phyloP scores from a whole-genome alignment of 306 rosid genomes.

The Clitoria ternatea region DNA sequence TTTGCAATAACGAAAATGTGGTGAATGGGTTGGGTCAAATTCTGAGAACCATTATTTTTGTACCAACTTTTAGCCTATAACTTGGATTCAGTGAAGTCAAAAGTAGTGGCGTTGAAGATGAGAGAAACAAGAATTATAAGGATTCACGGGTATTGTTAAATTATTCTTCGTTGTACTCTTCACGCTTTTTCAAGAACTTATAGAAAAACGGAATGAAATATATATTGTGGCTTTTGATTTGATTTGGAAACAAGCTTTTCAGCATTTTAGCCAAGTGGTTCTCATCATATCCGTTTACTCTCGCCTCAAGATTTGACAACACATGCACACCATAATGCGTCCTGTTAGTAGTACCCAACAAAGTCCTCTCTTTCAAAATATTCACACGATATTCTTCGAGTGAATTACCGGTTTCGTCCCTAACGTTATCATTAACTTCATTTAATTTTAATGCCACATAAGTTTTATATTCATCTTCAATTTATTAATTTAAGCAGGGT shows the following conservation, averaged over 20 bases:
- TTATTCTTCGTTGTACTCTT: background rate
- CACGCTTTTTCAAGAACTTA: conserved; percentile 13
- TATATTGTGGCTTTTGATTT: conserved; percentile 8
- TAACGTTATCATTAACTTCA: too few relatives aligned
- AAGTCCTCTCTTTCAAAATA: background rate
- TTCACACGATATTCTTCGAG: too few relatives aligned
- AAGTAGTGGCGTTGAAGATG: conserved; percentile 2
- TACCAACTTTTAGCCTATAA: conserved; percentile 12
- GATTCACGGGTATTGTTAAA: conserved; percentile 3
- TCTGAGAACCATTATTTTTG: conserved; percentile 18
- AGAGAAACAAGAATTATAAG: conserved; percentile 7
- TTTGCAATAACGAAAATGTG: background rate
- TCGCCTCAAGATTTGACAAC: conserved; percentile 10
- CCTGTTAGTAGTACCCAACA: conserved; percentile 7
- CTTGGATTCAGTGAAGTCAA: conserved; percentile 31
- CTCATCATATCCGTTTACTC: background rate
- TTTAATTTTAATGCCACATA: too few relatives aligned
- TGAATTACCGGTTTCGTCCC: too few relatives aligned
- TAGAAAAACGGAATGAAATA: conserved; percentile 1
- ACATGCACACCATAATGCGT: conserved; percentile 9
- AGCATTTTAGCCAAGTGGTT: conserved; percentile 10
- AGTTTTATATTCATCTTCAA: too few relatives aligned
- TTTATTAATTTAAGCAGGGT: too few relatives aligned
- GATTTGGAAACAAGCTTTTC: background rate
- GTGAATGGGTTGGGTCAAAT: conserved; percentile 14